A percentile compares a stretch with the other conserved stretches of the same genome.
Evolutionary conservation across 257 asterid genomes (phyloP).

Genomic region (Solanum sitiens): DNA sequence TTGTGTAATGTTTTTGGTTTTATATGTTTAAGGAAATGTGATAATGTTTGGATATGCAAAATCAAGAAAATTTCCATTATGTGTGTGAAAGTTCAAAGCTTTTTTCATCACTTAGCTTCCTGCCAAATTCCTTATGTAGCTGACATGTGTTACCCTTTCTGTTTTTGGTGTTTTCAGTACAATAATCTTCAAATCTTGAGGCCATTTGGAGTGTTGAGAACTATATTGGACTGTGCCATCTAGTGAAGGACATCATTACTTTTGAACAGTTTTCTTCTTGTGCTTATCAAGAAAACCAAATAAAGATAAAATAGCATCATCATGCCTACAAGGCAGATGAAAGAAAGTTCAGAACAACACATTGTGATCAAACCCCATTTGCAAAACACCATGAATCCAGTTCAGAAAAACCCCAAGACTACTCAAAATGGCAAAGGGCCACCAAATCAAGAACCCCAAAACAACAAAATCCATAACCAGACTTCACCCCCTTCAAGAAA

Average conservation of each 20-base stretch:
- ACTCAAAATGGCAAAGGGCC: constrained; percentile 59
- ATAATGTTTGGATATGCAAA: constrained; percentile 15
- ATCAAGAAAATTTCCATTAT: constrained; percentile 7
- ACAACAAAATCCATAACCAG: constrained; percentile 31
- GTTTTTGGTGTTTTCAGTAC: constrained; percentile 49
- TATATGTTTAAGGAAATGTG: constrained; percentile 31
- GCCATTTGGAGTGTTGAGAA: constrained; percentile 14
- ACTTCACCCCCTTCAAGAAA: constrained; percentile 61
- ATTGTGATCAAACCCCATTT: constrained; percentile 54
- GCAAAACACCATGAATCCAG: constrained; percentile 33
- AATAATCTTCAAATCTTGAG: constrained; percentile 32
- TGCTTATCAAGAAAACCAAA: neutral
- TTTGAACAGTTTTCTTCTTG: neutral
- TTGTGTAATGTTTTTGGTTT: constrained; percentile 23
- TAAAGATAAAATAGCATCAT: constrained; percentile 1
- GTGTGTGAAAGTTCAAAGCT: constrained; percentile 45
- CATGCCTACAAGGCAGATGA: constrained; percentile 92
- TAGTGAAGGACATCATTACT: constrained; percentile 7
- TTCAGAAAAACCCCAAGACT: constrained; percentile 37
- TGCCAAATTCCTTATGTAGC: constrained; percentile 33
- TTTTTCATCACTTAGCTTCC: constrained; percentile 19
- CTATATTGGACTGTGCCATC: constrained; percentile 11
- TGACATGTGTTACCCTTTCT: constrained; percentile 30
- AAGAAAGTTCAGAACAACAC: constrained; percentile 61
- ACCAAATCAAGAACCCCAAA: constrained; percentile 46